A percentile compares a stretch with the other conserved stretches of the same genome.
Evolutionary conservation across 495 filamentous ascomycete genomes (phyloP).

Genomic region (Gamarada debralockiae): DNA sequence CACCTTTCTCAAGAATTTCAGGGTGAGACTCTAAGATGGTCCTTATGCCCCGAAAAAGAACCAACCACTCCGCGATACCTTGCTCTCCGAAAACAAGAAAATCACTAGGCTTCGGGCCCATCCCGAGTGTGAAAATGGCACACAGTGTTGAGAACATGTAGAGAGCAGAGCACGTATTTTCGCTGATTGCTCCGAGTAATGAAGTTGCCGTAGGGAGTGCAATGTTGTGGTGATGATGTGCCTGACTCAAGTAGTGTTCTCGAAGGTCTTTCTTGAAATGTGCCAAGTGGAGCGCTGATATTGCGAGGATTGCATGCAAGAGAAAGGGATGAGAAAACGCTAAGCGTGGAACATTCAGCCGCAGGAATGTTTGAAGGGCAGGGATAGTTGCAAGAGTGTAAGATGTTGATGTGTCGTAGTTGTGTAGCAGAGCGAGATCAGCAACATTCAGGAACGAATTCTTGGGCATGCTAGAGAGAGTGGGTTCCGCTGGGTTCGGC

Average conservation of each 20-base stretch:
- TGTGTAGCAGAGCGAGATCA: not conserved
- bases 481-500: no score
- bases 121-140: conserved; percentile 20
- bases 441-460: not conserved
- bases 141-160: conserved; percentile 21
- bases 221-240: not conserved
- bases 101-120: not conserved
- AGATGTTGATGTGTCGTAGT: not conserved
- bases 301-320: not conserved
- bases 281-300: conserved; percentile 23
- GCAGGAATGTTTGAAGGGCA: not conserved
- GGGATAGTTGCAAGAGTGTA: not conserved
- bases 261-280: conserved; percentile 12
- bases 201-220: conserved; percentile 5
- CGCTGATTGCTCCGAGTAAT: not conserved
- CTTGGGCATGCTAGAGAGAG: no score
- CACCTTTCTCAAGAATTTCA: no score
- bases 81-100: not conserved
- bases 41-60: no score
- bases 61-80: no score
- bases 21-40: no score
- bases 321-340: conserved; percentile 2
- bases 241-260: not conserved
- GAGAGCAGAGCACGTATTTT: not conserved
- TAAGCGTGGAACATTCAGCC: not conserved